Percentiles rank a stretch among this genome's conserved stretches.
phyloP scores from a whole-genome alignment of 257 asterid genomes.

The Gynochthodes officinalis region DNA sequence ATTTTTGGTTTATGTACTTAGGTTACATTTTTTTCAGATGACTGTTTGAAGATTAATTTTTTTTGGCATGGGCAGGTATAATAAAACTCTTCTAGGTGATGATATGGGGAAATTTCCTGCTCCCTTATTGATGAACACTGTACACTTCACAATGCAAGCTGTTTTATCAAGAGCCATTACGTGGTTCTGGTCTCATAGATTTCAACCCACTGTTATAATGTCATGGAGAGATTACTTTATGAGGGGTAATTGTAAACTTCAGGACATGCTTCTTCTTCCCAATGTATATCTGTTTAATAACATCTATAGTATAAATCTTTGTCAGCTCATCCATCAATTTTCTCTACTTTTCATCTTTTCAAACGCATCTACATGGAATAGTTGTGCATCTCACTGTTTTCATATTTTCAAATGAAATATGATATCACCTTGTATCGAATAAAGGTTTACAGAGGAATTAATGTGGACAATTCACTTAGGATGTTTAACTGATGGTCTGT shows the following conservation, averaged over 20 bases:
- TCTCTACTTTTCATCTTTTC: neutral
- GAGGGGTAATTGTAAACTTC: slow-evolving; percentile 34
- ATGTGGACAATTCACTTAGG: neutral
- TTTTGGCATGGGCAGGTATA: slow-evolving; percentile 56
- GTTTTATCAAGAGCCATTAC: slow-evolving; percentile 74
- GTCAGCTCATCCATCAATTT: neutral
- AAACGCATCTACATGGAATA: neutral
- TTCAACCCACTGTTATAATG: slow-evolving; percentile 60
- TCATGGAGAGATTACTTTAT: slow-evolving; percentile 84
- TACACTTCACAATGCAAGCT: slow-evolving; percentile 98
- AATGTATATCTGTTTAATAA: neutral
- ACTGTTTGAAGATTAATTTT: slow-evolving; percentile 5
- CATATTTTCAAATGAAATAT: neutral
- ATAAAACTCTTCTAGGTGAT: slow-evolving; percentile 94
- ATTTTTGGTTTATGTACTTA: slow-evolving; percentile 2
- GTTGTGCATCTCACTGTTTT: neutral
- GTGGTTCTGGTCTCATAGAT: slow-evolving; percentile 87
- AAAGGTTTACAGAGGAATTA: neutral
- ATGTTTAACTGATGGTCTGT: slow-evolving; percentile 1
- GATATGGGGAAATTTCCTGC: slow-evolving; percentile 96
- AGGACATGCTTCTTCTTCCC: neutral
- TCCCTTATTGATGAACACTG: slow-evolving; percentile 88
- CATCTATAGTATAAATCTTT: neutral
- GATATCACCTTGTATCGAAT: neutral
- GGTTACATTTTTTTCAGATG: neutral